Base-by-base conservation (phyloP, 2,329 filamentous ascomycete species). In the Hypomyces rosellus region DNA sequence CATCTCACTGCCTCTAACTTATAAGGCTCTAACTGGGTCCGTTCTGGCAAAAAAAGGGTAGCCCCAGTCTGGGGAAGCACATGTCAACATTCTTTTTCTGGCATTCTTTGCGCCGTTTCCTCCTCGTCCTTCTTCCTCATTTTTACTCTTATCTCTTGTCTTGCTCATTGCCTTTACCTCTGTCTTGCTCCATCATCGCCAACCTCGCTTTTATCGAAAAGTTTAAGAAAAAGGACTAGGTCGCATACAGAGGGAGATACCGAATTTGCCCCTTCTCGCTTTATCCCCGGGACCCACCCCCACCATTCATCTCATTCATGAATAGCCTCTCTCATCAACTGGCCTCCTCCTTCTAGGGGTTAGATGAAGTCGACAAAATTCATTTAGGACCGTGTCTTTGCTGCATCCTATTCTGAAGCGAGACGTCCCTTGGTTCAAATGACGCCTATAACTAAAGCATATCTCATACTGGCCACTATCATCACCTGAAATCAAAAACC, bases 391-490 rank as follows among this genome's bases (percentile, higher is more conserved):
- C 38, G 13, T 43, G 49, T 34, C 30, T 22, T 30, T 18, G 30
- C 45, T 40, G 25, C 30, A 25, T 16, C 34, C 47, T 51, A 47
- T 48, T 48, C 30, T 41, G 11, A 33, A 30, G 46, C 25, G 46
- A 16, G 22, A 37, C 40, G 43, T 8, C 41, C 37, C 69, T 45
- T 41, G 45, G 49, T 46, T 57, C 70, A 74, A 52, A 80, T 81
- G 77, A 79, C 75, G 70, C 71, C 69, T 72, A 78, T 76, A 77
- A 77, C 72, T 69, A 69, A 72, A 66, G 71, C 76, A 76, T 78
- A 79, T 79, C 75, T 80, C 61, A 70, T 77, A 65, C 69, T 77
- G 59, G 70, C 67, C 65, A 74, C 75, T 55, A 72, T 78, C 65
- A 67, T 77, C 66, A 77, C 75, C 65, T 77, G 60, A 77, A 48